Base-by-base conservation (phyloP, 1,139 yeast species). In the Hemisphaericaspora subhashii region DNA sequence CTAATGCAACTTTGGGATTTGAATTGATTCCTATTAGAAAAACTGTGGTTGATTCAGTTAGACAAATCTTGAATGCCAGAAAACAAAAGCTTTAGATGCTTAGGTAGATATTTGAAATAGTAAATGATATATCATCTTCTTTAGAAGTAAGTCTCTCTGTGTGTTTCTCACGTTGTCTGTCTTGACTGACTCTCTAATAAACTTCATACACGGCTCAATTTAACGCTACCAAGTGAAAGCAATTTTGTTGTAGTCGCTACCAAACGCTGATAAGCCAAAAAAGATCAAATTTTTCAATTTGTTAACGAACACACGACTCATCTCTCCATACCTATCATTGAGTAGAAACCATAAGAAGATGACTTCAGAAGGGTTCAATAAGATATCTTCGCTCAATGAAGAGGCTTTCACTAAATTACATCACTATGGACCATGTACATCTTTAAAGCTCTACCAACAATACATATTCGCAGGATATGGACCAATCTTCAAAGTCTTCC, bases 351-450 rank as follows among this genome's bases (percentile, higher is more conserved):
- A 26, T 11, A 13, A 8, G 14, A 18, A 10, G 20, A 42, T 40
- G 43, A 30, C 36, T n/a, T 17, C n/a, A 14, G 29, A 23, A 12
- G 40, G 16, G 12, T 37, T 46, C 5, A 48, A 50, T 34, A 30
- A 40, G 9, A 45, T 50, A 28, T 47, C 57, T 13, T 51, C 57
- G 2, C 43, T 48, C 20, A 41, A 50, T 34, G 69, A 64, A 44
- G 49, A 41, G 5, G 17, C 31, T 24, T 50, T 66, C 24, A 36
- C 36, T 6, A 51, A 58, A 3, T 39, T 61, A 20, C 31, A 41
- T n/a, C 89, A 83, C 51, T 72, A 78, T 54, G 96, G 96, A 0
- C 94, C 96, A 0, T 81, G 86, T 0, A 81, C 94, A 1, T 75
- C 84, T 3, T 65, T 87, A 31, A 72, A 69, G 45, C 74, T 84